Conservation (phyloP, 805 yeast genomes). For the Ogataea allantospora region DNA sequence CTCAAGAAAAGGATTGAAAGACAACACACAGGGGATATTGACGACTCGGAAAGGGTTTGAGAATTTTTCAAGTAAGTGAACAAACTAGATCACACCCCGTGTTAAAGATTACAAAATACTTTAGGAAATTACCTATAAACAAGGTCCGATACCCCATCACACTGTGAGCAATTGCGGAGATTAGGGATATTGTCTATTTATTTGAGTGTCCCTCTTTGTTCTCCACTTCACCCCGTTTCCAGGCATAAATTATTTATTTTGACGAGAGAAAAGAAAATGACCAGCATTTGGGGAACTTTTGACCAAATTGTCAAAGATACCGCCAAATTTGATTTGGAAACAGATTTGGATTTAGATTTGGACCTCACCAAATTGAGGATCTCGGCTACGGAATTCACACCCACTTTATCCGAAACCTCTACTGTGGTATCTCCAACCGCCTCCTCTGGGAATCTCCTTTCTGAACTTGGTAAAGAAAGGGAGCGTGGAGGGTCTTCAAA, state of each 20-base stretch:
- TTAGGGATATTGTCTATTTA: conserved; percentile 1
- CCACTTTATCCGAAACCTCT: conserved; percentile 19
- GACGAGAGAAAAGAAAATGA: conserved; percentile 6
- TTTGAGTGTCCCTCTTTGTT: conserved; percentile 4
- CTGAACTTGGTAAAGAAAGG: conserved; percentile 8
- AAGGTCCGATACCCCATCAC: too few species aligned
- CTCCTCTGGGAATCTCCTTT: conserved; percentile 19
- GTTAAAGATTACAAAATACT: too few species aligned
- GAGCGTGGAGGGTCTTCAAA: conserved; percentile 1
- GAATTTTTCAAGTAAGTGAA: not conserved
- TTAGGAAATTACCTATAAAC: too few species aligned
- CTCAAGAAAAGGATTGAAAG: too few species aligned
- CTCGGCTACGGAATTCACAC: conserved; percentile 14
- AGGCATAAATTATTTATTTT: conserved; percentile 3
- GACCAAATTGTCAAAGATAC: conserved; percentile 9
- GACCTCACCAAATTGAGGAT: conserved; percentile 13
- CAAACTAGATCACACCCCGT: too few species aligned
- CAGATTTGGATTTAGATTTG: conserved; percentile 12
- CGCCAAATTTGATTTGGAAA: conserved; percentile 10
- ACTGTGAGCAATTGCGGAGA: not conserved
- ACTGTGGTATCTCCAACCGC: conserved; percentile 18
- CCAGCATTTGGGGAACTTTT: conserved; percentile 19
- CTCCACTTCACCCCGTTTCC: conserved; percentile 7
- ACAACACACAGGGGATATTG: too few species aligned
- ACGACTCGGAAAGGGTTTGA: too few species aligned